These are phyloP conservation scores for Xylariales sp. DNA, from an alignment of 2,329 filamentous ascomycete species.

Conservation along the genomic window DNA sequence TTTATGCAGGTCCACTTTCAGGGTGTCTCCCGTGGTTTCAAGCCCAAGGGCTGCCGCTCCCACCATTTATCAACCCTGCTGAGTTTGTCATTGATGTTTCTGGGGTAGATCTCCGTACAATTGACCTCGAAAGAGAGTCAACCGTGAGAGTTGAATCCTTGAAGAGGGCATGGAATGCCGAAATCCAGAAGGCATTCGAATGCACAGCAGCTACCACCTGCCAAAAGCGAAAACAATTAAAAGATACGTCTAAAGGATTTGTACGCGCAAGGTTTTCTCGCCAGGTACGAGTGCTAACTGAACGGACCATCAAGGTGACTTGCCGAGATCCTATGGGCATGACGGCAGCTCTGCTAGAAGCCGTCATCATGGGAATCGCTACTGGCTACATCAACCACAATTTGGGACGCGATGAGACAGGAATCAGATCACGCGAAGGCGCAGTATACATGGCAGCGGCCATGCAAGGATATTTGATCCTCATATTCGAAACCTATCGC, in stretches of 20 bases:
- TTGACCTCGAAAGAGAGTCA: slow-evolving; percentile 59
- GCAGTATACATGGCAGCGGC: slow-evolving; percentile 68
- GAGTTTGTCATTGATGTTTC: slow-evolving; percentile 73
- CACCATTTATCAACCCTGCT: slow-evolving; percentile 72
- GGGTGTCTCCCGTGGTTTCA: slow-evolving; percentile 63
- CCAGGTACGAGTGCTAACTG: slow-evolving; percentile 62
- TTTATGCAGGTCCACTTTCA: slow-evolving; percentile 60
- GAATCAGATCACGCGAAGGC: slow-evolving; percentile 70
- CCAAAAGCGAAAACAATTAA: slow-evolving; percentile 4
- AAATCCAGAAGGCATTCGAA: slow-evolving; percentile 24
- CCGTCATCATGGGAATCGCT: slow-evolving; percentile 65
- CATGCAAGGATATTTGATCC: slow-evolving; percentile 71
- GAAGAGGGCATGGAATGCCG: slow-evolving; percentile 53
- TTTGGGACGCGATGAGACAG: slow-evolving; percentile 60
- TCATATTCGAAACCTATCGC: slow-evolving; percentile 73
- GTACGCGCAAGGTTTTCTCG: slow-evolving; percentile 54
- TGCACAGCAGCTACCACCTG: slow-evolving; percentile 13
- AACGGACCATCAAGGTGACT: slow-evolving; percentile 66
- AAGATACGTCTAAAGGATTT: slow-evolving; percentile 17
- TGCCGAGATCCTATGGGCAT: slow-evolving; percentile 75
- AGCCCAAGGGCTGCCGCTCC: slow-evolving; percentile 54
- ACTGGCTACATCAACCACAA: slow-evolving; percentile 70
- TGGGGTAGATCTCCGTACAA: slow-evolving; percentile 67
- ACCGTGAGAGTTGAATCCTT: slow-evolving; percentile 56
- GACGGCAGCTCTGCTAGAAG: slow-evolving; percentile 64